Base-by-base conservation (phyloP, 257 asterid genomes). In the Cynanchum wilfordii region DNA sequence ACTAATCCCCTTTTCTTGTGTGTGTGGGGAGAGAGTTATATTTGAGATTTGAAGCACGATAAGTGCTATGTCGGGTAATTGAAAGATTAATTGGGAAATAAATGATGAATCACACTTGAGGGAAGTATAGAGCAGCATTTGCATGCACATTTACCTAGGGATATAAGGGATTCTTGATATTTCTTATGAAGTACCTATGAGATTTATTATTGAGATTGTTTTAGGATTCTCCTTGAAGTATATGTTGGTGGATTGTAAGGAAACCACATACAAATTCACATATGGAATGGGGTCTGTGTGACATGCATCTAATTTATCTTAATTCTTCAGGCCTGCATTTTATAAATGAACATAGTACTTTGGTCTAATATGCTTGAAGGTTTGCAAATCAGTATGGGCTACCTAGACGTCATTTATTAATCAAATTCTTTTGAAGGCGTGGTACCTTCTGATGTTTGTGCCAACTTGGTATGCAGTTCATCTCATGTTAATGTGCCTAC, bases 401-500 rank as follows among this genome's bases (percentile, higher is more conserved):
- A 19, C 25, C 29, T 42, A 74, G 42, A 40, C 25, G 22, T 50
- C 27, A 49, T 7, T 73, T 79, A 60, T 29, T 22, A 74, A 25
- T 70, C 69, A 42, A n/a, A 19, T 25, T 54, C 29, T 54, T 45
- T 33, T 36, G 40, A 38, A 51, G 40, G 42, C 20, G 24, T 38
- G 73, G 38, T 67, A 60, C 49, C 25, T 58, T 60, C 51, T 60
- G 13, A 42, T 22, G 7, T 50, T 47, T 66, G 20, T 40, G 65
- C 75, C 71, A 71, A 77, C 47, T 86, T 79, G 78, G 70, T 80
- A 68, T 77, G 74, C 87, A 90, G 96, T 77, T 62, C 75, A 19
- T 76, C 91, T 72, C 85, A 55, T 70, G 77, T 70, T 78, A 88
- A 87, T 72, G 87, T 81, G 73, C 80, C 85, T 56, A 81, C 84